These are phyloP conservation scores for Xylaria sp. DNA, from an alignment of 2,329 filamentous ascomycete species.

Conservation along the genomic window DNA sequence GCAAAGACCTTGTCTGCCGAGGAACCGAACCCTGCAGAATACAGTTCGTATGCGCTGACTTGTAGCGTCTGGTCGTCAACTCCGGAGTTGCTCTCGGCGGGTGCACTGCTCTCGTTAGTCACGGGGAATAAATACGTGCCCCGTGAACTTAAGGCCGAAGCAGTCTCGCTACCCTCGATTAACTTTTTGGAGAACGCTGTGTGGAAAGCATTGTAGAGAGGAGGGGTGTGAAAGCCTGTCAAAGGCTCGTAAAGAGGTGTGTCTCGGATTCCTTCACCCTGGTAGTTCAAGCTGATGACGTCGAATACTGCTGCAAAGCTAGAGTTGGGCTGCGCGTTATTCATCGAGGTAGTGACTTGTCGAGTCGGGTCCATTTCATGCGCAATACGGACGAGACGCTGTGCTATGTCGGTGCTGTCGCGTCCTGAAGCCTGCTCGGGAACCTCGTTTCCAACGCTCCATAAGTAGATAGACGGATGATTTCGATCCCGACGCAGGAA, in stretches of 20 bases:
- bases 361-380: conserved; percentile 55
- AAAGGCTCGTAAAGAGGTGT: conserved; percentile 15
- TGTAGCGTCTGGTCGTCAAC: conserved; percentile 45
- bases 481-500: conserved; percentile 60
- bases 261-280: conserved; percentile 53
- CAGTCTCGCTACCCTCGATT: conserved; percentile 49
- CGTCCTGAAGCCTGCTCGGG: conserved; percentile 48
- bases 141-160: conserved; percentile 54
- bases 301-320: conserved; percentile 51
- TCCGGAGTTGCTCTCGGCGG: conserved; percentile 46
- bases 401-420: conserved; percentile 32
- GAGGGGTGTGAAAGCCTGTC: conserved; percentile 6
- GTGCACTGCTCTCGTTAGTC: conserved; percentile 44
- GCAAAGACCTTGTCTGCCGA: conserved; percentile 60
- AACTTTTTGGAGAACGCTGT: conserved; percentile 52
- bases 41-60: conserved; percentile 59
- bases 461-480: conserved; percentile 57
- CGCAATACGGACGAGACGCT: conserved; percentile 49
- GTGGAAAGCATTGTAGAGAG: conserved; percentile 45
- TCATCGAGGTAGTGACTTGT: conserved; percentile 53
- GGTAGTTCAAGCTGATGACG: conserved; percentile 59
- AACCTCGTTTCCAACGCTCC: conserved; percentile 62
- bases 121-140: conserved; percentile 61
- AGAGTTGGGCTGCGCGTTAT: conserved; percentile 49
- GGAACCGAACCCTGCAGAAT: conserved; percentile 52